Evolutionary conservation across 1,139 yeast genomes (phyloP).

Genomic region (Taphrina pruni): DNA sequence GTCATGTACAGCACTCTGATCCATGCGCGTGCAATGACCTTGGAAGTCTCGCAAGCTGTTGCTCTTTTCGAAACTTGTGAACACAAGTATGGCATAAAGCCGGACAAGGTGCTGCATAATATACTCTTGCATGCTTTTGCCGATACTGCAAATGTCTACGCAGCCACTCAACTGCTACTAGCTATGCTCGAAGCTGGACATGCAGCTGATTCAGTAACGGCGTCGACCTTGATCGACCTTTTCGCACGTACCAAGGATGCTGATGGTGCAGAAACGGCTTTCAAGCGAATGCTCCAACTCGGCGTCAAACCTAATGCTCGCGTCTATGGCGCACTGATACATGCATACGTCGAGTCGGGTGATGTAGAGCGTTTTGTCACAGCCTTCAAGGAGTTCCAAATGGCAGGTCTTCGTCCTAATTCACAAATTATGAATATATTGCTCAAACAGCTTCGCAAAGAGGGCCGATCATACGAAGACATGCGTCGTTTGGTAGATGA

Average conservation of each 20-base stretch:
- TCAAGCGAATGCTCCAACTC: slow-evolving; percentile 13
- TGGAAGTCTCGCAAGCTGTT: slow-evolving; percentile 23
- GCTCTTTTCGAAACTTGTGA: slow-evolving; percentile 11
- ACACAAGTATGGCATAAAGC: slow-evolving; percentile 13
- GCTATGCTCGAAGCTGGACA: slow-evolving; percentile 23
- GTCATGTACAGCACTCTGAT: slow-evolving; percentile 27
- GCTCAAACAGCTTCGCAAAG: slow-evolving; percentile 19
- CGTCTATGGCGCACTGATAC: slow-evolving; percentile 28
- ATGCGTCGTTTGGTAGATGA: slow-evolving; percentile 21
- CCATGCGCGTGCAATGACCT: slow-evolving; percentile 24
- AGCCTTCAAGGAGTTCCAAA: slow-evolving; percentile 10
- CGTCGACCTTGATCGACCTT: slow-evolving; percentile 31
- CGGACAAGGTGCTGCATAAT: slow-evolving; percentile 31
- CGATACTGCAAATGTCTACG: slow-evolving; percentile 17
- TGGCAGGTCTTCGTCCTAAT: slow-evolving; percentile 4
- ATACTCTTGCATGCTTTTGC: slow-evolving; percentile 28
- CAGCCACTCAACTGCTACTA: slow-evolving; percentile 1
- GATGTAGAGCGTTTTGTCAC: slow-evolving; percentile 8
- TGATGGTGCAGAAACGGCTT: slow-evolving; percentile 26
- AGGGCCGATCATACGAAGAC: slow-evolving; percentile 20
- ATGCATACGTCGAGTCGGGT: slow-evolving; percentile 39
- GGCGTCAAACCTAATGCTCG: slow-evolving; percentile 27
- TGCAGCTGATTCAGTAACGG: slow-evolving; percentile 15
- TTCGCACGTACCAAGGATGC: slow-evolving; percentile 33
- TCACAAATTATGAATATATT: slow-evolving; percentile 30